These are phyloP conservation scores for Aspergillus pseudonomiae DNA, from an alignment of 2,329 filamentous ascomycete species.

Conservation along the genomic window DNA sequence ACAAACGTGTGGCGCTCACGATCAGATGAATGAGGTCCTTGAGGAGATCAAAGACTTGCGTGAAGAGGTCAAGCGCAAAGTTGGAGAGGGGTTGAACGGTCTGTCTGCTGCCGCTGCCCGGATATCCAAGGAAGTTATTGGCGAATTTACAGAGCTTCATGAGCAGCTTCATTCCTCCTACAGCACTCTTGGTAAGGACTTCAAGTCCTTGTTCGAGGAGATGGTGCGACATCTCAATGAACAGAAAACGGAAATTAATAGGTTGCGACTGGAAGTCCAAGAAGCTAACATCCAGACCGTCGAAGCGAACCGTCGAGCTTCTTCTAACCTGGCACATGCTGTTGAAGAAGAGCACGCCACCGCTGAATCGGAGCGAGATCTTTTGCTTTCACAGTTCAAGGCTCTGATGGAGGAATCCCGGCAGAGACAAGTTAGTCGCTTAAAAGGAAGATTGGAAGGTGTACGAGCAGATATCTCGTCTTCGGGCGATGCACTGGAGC, in stretches of 20 bases:
- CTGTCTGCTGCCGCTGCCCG: constrained; percentile 82
- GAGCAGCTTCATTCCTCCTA: constrained; percentile 83
- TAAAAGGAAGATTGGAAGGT: constrained; percentile 64
- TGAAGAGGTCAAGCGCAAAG: constrained; percentile 82
- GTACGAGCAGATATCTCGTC: constrained; percentile 68
- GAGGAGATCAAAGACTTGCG: constrained; percentile 90
- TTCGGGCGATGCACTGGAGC: constrained; percentile 67
- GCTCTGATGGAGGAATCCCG: constrained; percentile 75
- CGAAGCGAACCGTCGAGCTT: constrained; percentile 68
- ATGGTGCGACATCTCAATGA: constrained; percentile 72
- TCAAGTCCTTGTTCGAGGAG: constrained; percentile 82
- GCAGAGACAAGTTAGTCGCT: constrained; percentile 70
- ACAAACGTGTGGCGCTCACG: constrained; percentile 60
- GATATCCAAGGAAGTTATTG: constrained; percentile 86
- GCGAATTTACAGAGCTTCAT: constrained; percentile 83
- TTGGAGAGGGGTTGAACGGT: constrained; percentile 81
- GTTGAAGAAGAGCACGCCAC: constrained; percentile 76
- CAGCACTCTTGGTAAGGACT: constrained; percentile 78
- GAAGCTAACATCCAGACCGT: constrained; percentile 69
- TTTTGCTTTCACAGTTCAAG: constrained; percentile 75
- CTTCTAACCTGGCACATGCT: constrained; percentile 67
- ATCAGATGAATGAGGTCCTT: constrained; percentile 87
- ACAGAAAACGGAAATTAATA: constrained; percentile 76
- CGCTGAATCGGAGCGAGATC: constrained; percentile 72
- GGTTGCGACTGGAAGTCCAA: constrained; percentile 71